Percentiles rank a stretch among this genome's conserved stretches.
These are phyloP conservation scores for Saturnispora hagleri DNA, from an alignment of 805 yeast species.

Conservation along the genomic window DNA sequence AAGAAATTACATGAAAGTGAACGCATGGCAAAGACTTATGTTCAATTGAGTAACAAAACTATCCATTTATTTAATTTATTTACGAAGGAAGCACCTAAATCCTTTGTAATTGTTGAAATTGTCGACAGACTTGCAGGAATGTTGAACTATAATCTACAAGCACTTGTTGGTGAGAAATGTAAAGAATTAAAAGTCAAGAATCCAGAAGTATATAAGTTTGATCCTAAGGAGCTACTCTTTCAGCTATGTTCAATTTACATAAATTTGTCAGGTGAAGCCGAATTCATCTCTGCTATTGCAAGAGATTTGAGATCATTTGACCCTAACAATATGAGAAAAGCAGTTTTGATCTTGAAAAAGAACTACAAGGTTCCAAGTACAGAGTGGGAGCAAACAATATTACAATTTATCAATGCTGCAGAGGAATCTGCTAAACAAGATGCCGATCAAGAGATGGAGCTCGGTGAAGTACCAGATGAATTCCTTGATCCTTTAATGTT, in stretches of 20 bases:
- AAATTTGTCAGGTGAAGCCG: slow-evolving; percentile 54
- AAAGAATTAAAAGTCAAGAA: slow-evolving; percentile 75
- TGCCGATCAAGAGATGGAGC: slow-evolving; percentile 76
- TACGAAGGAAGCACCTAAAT: slow-evolving; percentile 76
- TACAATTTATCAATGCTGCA: slow-evolving; percentile 55
- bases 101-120: slow-evolving; percentile 80
- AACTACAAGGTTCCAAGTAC: slow-evolving; percentile 42
- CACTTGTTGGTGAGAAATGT: slow-evolving; percentile 94
- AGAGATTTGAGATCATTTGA: slow-evolving; percentile 88
- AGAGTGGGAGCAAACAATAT: slow-evolving; percentile 41
- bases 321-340: slow-evolving; percentile 56
- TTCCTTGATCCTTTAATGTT: slow-evolving; percentile 95
- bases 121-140: slow-evolving; percentile 92
- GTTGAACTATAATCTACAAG: slow-evolving; percentile 85
- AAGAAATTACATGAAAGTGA: slow-evolving; percentile 55
- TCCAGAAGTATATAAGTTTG: slow-evolving; percentile 76
- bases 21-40: slow-evolving; percentile 67
- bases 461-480: slow-evolving; percentile 95
- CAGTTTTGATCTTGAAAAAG: slow-evolving; percentile 52
- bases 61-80: slow-evolving; percentile 70
- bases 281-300: slow-evolving; percentile 73
- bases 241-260: slow-evolving; percentile 68
- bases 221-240: slow-evolving; percentile 63
- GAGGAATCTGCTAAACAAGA: slow-evolving; percentile 49
- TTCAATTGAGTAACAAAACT: slow-evolving; percentile 77